Conservation (phyloP, 495 filamentous ascomycete species). For the Tuber umbilicatum region DNA sequence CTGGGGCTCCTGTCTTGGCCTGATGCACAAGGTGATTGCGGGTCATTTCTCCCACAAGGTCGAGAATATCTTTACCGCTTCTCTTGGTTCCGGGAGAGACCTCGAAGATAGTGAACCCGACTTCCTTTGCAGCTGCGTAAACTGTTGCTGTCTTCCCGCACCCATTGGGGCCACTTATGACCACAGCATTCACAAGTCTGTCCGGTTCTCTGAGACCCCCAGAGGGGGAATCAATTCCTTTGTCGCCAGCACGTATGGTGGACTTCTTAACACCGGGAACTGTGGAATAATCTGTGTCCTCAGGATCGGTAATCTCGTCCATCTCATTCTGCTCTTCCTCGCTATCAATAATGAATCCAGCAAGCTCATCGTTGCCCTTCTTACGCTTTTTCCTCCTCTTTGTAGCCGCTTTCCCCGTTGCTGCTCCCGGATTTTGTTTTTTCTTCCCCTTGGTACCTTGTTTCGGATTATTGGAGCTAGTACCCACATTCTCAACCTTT, state of each 20-base stretch:
- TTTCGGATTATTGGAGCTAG: slow-evolving; percentile 7
- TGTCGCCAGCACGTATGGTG: slow-evolving; percentile 56
- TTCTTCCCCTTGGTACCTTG: slow-evolving; percentile 42
- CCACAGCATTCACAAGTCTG: slow-evolving; percentile 55
- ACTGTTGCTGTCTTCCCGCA: slow-evolving; percentile 91
- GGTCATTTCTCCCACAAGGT: slow-evolving; percentile 93
- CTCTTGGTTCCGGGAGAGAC: slow-evolving; percentile 77
- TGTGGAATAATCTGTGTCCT: slow-evolving; percentile 50
- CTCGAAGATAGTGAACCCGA: slow-evolving; percentile 92
- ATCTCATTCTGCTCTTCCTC: slow-evolving; percentile 74
- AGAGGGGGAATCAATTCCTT: slow-evolving; percentile 42
- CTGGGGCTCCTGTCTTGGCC: slow-evolving; percentile 37
- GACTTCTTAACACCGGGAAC: slow-evolving; percentile 53
- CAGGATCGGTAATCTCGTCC: slow-evolving; percentile 62
- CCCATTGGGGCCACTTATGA: slow-evolving; percentile 83
- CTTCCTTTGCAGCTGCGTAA: slow-evolving; percentile 90
- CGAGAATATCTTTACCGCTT: slow-evolving; percentile 82
- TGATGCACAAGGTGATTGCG: slow-evolving; percentile 81
- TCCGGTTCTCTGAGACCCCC: slow-evolving; percentile 46
- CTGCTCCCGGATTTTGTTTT: slow-evolving; percentile 46
- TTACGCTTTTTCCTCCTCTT: slow-evolving; percentile 59
- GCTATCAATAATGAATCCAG: slow-evolving; percentile 79
- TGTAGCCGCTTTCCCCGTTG: slow-evolving; percentile 42
- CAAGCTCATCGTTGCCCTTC: slow-evolving; percentile 61
- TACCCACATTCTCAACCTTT: slow-evolving; percentile 61